Percentiles rank a stretch among this genome's conserved stretches.
Conservation (phyloP, 1,139 yeast species). For the Geotrichum macrosporum region DNA sequence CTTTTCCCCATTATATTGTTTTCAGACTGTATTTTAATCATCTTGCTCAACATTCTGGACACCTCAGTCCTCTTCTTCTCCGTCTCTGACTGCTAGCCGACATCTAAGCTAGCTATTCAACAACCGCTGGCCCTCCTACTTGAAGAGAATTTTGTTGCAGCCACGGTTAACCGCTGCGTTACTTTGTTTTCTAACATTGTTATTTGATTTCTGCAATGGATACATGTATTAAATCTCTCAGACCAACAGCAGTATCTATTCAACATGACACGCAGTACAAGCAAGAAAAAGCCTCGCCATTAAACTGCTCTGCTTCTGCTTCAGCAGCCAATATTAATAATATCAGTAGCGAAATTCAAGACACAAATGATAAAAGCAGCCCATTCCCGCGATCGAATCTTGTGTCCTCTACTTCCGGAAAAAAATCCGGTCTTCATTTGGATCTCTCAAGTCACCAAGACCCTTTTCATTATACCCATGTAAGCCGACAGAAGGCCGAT, state of each 20-base stretch:
- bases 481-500: slow-evolving; percentile 2
- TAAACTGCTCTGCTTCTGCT: slow-evolving; percentile 1
- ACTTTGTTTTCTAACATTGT: background rate
- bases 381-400: background rate
- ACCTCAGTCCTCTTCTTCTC: no score
- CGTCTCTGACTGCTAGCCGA: no score
- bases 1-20: no score
- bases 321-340: no score
- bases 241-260: background rate
- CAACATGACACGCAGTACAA: background rate
- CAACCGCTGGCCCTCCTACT: no score
- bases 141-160: no score
- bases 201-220: background rate
- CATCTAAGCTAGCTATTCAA: no score
- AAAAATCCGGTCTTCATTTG: slow-evolving; percentile 1
- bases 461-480: background rate
- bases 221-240: background rate
- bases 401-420: background rate
- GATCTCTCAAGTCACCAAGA: slow-evolving; percentile 4
- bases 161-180: no score
- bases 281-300: background rate
- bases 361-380: background rate
- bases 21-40: no score
- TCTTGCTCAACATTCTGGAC: no score
- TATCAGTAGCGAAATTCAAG: no score